Evolutionary conservation across 2,329 filamentous ascomycete genomes (phyloP), one percentile per base, ranked within the genome.

Genomic region (Chaetomium globosum): DNA sequence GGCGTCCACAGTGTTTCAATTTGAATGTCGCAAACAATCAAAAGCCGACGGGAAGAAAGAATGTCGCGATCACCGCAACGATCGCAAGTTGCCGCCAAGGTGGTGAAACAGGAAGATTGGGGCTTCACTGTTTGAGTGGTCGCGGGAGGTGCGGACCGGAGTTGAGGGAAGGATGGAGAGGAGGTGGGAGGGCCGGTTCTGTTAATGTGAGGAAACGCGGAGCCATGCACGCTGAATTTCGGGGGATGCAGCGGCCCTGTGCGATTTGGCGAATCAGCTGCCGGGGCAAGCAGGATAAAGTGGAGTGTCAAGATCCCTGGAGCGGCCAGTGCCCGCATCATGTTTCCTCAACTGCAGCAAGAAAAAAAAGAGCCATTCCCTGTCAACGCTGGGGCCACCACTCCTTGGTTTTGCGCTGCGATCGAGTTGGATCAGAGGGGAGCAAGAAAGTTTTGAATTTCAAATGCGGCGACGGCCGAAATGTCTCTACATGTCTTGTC

Each of bases 131-230:
- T 56, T 63, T 51, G 59, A 43, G 30, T 65, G 62, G 61, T 68
- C 61, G 65, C 60, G 61, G 65, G 56, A 67, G 62, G 60, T 69
- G 67, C 68, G 68, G 68, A 65, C 68, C 68, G 64, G 66, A 71
- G 68, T 65, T 69, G 57, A 66, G 67, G 63, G 70, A 63, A 67
- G 61, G 68, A 67, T 43, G 39, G 39, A 59, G 64, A 67, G 65
- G 63, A 68, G 68, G 68, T 68, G 69, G 68, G 71, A 65, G 69
- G 69, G 68, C 61, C 65, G 70, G 62, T 71, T 71, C 57, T 71
- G 69, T 70, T 72, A 72, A 72, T 71, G 71, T 70, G 69, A 71
- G 67, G 65, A 67, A 68, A 43, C 39, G 16, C 64, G 66, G 68
- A 68, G 64, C 68, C 61, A 68, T 67, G 63, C 68, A 69, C 64